Percentiles rank a stretch among this genome's conserved stretches.
These are phyloP conservation scores for Zygosaccharomyces bailii DNA, from an alignment of 805 yeast genomes.

Conservation along the genomic window DNA sequence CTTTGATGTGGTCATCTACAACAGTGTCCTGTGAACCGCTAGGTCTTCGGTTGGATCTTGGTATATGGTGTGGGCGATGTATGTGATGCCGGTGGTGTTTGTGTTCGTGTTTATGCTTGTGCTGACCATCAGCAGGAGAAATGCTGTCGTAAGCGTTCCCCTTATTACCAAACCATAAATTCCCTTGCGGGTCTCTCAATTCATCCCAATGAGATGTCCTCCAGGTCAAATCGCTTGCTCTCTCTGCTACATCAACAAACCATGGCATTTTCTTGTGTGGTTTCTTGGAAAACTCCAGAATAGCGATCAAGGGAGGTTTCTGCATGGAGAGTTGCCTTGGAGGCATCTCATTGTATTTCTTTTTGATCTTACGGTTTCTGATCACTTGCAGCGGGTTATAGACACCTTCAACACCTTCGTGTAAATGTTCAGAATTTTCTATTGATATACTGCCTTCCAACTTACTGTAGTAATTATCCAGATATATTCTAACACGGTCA, in stretches of 20 bases:
- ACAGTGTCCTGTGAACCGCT: not conserved
- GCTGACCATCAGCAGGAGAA: constrained; percentile 5
- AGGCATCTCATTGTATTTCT: constrained; percentile 42
- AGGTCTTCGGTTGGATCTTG: not conserved
- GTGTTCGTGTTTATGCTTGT: constrained; percentile 13
- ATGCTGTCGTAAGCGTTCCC: constrained; percentile 1
- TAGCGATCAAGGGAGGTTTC: constrained; percentile 58
- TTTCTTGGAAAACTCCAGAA: constrained; percentile 50
- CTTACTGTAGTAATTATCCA: constrained; percentile 49
- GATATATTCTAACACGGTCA: constrained; percentile 32
- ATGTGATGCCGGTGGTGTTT: constrained; percentile 15
- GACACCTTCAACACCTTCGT: constrained; percentile 58
- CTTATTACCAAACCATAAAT: constrained; percentile 24
- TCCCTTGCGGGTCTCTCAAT: constrained; percentile 29
- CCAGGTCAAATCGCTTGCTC: constrained; percentile 57
- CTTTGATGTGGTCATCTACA: not conserved
- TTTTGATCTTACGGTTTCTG: constrained; percentile 61
- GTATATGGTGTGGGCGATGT: constrained; percentile 5
- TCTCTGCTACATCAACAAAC: constrained; percentile 63
- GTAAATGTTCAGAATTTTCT: constrained; percentile 21
- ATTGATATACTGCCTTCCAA: constrained; percentile 42
- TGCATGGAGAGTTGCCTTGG: constrained; percentile 43
- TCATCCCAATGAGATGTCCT: constrained; percentile 35
- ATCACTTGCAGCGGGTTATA: constrained; percentile 84
- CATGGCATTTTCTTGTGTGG: constrained; percentile 50